phyloP scores from a whole-genome alignment of 2,329 filamentous ascomycete species.

The Pseudofabraea citricarpa region DNA sequence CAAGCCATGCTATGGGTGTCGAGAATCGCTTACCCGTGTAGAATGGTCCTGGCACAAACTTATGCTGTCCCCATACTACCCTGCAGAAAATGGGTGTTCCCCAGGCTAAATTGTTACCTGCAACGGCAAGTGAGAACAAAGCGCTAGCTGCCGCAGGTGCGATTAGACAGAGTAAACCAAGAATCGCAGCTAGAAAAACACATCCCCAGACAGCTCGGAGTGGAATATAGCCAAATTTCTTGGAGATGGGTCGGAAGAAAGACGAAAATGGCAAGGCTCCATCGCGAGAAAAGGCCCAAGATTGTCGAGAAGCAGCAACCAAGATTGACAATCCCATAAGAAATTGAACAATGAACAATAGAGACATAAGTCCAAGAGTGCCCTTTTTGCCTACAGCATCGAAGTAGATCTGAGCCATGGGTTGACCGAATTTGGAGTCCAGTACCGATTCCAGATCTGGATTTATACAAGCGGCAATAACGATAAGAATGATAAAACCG shows the following conservation, averaged over 20 bases:
- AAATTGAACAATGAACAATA: conserved; percentile 57
- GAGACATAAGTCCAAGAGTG: conserved; percentile 51
- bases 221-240: conserved; percentile 51
- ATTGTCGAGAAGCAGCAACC: conserved; percentile 54
- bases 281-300: conserved; percentile 60
- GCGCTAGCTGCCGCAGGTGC: conserved; percentile 51
- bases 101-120: conserved; percentile 58
- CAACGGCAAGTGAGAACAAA: conserved; percentile 54
- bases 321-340: conserved; percentile 55
- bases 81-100: conserved; percentile 53
- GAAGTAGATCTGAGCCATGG: conserved; percentile 51
- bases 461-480: conserved; percentile 52
- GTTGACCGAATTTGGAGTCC: conserved; percentile 48
- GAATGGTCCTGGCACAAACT: conserved; percentile 54
- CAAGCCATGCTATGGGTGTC: conserved; percentile 45
- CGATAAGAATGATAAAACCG: conserved; percentile 52
- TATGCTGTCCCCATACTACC: conserved; percentile 50
- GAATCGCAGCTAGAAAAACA: conserved; percentile 42
- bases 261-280: conserved; percentile 55
- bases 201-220: conserved; percentile 51
- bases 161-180: conserved; percentile 55
- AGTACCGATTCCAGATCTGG: conserved; percentile 45
- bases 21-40: conserved; percentile 49
- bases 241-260: conserved; percentile 49
- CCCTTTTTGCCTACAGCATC: conserved; percentile 55